Evolutionary conservation across 2,329 filamentous ascomycete genomes (phyloP), one percentile per base, ranked within the genome.

Genomic region (Fusarium transvaalense): DNA sequence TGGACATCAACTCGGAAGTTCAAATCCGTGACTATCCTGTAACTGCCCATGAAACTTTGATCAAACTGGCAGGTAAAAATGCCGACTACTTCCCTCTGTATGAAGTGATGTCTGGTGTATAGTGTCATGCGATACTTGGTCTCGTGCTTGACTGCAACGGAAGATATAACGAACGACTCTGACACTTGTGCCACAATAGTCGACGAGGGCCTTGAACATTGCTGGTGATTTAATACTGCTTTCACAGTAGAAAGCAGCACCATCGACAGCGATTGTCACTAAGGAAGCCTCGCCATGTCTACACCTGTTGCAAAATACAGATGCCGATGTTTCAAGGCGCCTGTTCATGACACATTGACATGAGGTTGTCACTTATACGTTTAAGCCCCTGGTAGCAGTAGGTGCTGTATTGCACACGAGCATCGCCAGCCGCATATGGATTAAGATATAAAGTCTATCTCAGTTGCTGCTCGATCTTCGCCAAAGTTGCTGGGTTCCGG

Each of bases 21-120:
- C 34, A 12, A 15, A 27, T 27, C 34, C 23, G 34, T 29, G 25
- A 27, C 34, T 12, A 39, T 51, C 23, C n/a, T 39, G 34, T 39
- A 21, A 51, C 47, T 51, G 15, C 47, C 47, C 47, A 39, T 38
- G 47, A 51, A 51, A 51, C 47, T 23, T 39, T 13, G 34, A 38
- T 51, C 47, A 51, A 51, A 51, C 47, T 51, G 47, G 34, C 10
- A 38, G 23, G 14, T 51, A n/a, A 27, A 51, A 23, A 39, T 51
- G 4, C 47, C 47, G 47, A 39, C 15, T 12, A 21, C 34, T 51
- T 39, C 21, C 13, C 12, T n/a, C n/a, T 29, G 21, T 29, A 9
- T 38, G 25, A 7, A 51, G n/a, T 15, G 21, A 4, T 15, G 8
- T 6, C 6, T 27, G 29, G 6, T 29, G 34, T 51, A 51, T 27